Conservation (phyloP, 2,329 filamentous ascomycete species). For the Ceratocystis eucalypticola region DNA sequence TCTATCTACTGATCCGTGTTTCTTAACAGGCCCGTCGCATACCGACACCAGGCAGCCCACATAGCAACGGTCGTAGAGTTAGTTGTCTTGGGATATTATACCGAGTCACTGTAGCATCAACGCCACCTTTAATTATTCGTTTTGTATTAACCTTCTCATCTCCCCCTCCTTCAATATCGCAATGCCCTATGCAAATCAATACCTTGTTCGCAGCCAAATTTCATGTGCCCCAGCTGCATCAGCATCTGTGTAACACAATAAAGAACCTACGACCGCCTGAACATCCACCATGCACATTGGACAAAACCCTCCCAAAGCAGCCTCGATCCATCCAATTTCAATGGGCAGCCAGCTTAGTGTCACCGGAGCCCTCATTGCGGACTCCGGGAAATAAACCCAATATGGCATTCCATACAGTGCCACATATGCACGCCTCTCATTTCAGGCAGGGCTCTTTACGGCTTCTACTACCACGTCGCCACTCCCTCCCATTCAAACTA, state of each 20-base stretch:
- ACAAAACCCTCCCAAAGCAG: background rate
- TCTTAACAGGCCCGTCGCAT: too few relatives aligned
- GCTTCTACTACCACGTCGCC: background rate
- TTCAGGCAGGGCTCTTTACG: background rate
- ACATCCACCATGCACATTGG: background rate
- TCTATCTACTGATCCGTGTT: too few relatives aligned
- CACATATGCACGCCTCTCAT: background rate
- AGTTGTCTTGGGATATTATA: too few relatives aligned
- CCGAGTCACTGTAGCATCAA: background rate
- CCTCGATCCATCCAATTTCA: background rate
- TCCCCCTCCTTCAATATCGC: background rate
- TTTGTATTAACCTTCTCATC: too few relatives aligned
- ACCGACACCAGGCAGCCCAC: too few relatives aligned
- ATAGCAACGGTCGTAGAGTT: too few relatives aligned
- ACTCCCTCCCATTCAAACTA: background rate
- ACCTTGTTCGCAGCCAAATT: background rate
- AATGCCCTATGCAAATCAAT: background rate
- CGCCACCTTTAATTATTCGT: background rate
- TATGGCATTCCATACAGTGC: background rate
- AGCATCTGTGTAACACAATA: background rate
- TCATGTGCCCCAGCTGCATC: background rate
- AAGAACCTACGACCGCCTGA: background rate
- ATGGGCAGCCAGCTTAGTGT: background rate
- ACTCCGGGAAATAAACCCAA: background rate
- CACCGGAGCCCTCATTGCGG: background rate